Percentiles rank a stretch among this genome's conserved stretches.
Evolutionary conservation across 176 grass and related monocot species (phyloP).

Genomic region (Elymus sibiricus): DNA sequence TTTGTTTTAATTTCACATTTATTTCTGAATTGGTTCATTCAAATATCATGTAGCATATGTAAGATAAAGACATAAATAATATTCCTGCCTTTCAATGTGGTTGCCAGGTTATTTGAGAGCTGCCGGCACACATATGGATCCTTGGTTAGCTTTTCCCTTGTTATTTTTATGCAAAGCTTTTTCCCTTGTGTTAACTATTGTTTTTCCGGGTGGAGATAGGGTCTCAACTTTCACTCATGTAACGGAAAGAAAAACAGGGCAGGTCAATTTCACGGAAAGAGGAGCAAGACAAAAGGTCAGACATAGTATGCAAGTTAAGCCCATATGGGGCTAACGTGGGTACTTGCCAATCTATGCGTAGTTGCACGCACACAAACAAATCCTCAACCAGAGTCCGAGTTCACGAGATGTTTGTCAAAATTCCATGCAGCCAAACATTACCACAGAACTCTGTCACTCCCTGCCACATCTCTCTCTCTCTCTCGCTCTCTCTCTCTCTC

Average conservation of each 20-base stretch:
- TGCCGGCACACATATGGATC: no score
- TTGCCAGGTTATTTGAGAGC: no score
- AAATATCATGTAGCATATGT: no score
- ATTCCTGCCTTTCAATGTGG: no score
- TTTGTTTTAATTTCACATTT: no score
- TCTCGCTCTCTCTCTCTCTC: not conserved
- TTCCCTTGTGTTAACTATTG: no score
- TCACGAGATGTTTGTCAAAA: slow-evolving; percentile 74
- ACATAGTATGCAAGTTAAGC: slow-evolving; percentile 13
- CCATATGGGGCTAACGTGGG: slow-evolving; percentile 33
- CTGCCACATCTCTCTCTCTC: not conserved
- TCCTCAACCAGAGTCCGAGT: slow-evolving; percentile 44
- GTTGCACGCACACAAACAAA: slow-evolving; percentile 25
- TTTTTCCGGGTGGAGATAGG: no score
- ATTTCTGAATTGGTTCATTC: no score
- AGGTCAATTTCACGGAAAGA: slow-evolving; percentile 14
- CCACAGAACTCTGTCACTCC: slow-evolving; percentile 13
- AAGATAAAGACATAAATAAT: no score
- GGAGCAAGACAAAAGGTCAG: slow-evolving; percentile 48
- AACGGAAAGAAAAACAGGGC: not conserved
- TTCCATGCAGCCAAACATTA: slow-evolving; percentile 42
- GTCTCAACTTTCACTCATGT: not conserved
- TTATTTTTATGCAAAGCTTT: no score
- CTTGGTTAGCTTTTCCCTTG: no score
- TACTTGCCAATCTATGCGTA: slow-evolving; percentile 33